Evolutionary conservation across 129 eudicot species (phyloP), one percentile per base, ranked within the genome.

Genomic region (Escallonia rubra): DNA sequence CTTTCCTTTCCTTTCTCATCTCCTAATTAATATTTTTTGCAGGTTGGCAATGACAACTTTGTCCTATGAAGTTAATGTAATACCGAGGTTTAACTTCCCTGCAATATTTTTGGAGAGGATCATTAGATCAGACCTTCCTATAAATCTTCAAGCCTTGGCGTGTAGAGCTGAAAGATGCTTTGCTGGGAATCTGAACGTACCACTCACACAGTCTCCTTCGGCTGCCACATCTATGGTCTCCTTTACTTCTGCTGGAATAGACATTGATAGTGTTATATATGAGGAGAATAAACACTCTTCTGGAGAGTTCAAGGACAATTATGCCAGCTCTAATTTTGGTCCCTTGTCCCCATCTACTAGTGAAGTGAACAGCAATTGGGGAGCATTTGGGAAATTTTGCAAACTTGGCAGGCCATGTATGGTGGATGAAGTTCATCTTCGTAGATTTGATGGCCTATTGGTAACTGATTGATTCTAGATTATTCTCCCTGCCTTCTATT

Each of bases 371-470:
- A 81, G 82, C 68, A 84, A 76, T 54, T 92, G 98, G 98, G 98
- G 98, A 67, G 80, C 86, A 41, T 92, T 76, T 74, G 98, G 98
- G 14, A 86, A 89, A 80, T 57, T 80, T 66, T 92, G 98, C 74
- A 81, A 79, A 41, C 76, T 89, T 48, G 85, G 86, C 52, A 80
- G 79, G 54, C 95, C 96, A 46, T 78, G 95, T 62, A 67, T 84
- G 65, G 96, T 89, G 68, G 98, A 92, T 67, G 98, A 92, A 69
- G 87, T 92, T 76, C 98, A 92, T 76, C 95, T 92, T 71, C 91
- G 98, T 70, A 84, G 98, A 89, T 92, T 86, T 65, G 98, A 92
- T 76, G 98, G 95, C 67, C 76, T 92, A 73, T 69, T 92, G 98
- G 98, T 92, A 88, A 79, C 15, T 64, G 42, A 78, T 69, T 64